Percentiles rank a stretch among this genome's conserved stretches.
Conservation (phyloP, 1,284 basidiomycete genomes). For the Mycena citricolor region DNA sequence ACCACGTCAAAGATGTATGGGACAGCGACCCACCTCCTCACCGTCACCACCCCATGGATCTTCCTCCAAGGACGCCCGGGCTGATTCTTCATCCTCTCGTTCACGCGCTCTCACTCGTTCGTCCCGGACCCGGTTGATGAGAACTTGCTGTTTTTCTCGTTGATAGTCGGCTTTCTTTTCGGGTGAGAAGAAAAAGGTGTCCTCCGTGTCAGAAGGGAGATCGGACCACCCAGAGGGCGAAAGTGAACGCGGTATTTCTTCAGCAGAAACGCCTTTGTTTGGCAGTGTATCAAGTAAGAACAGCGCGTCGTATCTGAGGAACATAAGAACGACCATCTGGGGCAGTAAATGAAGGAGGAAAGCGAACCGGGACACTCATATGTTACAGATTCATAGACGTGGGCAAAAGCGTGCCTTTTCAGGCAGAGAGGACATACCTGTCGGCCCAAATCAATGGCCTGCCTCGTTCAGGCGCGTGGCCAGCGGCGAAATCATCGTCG, state of each 20-base stretch:
- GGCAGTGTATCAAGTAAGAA: conserved; percentile 62
- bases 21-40: conserved; percentile 57
- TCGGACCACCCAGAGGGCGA: conserved; percentile 76
- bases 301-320: conserved; percentile 73
- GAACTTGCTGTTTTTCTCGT: conserved; percentile 60
- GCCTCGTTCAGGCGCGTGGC: too few species aligned
- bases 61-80: conserved; percentile 39
- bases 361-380: too few species aligned
- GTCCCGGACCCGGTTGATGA: conserved; percentile 61
- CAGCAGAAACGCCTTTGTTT: conserved; percentile 1
- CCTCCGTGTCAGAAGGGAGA: conserved; percentile 79
- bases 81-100: conserved; percentile 42
- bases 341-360: too few species aligned
- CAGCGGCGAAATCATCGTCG: too few species aligned
- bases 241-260: conserved; percentile 6
- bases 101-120: conserved; percentile 62
- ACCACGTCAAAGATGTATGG: not conserved
- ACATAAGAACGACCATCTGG: too few species aligned
- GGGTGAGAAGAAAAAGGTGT: conserved; percentile 73
- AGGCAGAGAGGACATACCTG: too few species aligned
- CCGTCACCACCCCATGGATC: conserved; percentile 69
- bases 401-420: too few species aligned
- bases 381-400: too few species aligned
- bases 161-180: conserved; percentile 66
- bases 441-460: too few species aligned